A percentile compares a stretch with the other conserved stretches of the same genome.
phyloP scores from a whole-genome alignment of 2,329 filamentous ascomycete species.

The Penicillium verrucosum region DNA sequence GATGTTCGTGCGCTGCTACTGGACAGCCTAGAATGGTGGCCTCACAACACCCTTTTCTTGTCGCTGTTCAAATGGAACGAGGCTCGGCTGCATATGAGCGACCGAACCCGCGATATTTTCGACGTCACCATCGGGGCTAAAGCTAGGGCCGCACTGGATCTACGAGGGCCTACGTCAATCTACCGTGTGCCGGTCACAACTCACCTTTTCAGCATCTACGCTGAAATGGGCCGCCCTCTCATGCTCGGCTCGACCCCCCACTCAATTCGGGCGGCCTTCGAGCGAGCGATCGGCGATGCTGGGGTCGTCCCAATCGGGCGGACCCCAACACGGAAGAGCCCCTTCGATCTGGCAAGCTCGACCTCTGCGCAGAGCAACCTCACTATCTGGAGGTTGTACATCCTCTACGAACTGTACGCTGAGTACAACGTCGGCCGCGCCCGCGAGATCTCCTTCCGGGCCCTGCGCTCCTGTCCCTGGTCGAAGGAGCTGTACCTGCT shows the following conservation, averaged over 20 bases:
- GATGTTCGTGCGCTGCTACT: conserved; percentile 62
- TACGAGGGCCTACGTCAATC: neutral
- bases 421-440: conserved; percentile 38
- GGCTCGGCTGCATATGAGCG: conserved; percentile 67
- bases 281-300: conserved; percentile 46
- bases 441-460: conserved; percentile 55
- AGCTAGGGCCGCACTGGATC: neutral
- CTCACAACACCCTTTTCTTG: conserved; percentile 73
- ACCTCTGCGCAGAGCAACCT: conserved; percentile 36
- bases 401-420: conserved; percentile 48
- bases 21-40: conserved; percentile 62
- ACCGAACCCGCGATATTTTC: conserved; percentile 67
- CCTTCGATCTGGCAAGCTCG: conserved; percentile 2
- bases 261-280: conserved; percentile 55
- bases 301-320: conserved; percentile 2
- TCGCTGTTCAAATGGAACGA: conserved; percentile 71
- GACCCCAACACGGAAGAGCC: neutral
- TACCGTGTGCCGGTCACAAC: conserved; percentile 41
- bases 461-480: conserved; percentile 60
- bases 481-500: conserved; percentile 58
- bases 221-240: conserved; percentile 49
- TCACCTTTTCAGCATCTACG: conserved; percentile 55
- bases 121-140: conserved; percentile 22
- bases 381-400: conserved; percentile 52
- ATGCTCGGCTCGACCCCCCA: conserved; percentile 49